Conservation (phyloP, 495 filamentous ascomycete genomes). For the Lineolata rhizophorae region DNA sequence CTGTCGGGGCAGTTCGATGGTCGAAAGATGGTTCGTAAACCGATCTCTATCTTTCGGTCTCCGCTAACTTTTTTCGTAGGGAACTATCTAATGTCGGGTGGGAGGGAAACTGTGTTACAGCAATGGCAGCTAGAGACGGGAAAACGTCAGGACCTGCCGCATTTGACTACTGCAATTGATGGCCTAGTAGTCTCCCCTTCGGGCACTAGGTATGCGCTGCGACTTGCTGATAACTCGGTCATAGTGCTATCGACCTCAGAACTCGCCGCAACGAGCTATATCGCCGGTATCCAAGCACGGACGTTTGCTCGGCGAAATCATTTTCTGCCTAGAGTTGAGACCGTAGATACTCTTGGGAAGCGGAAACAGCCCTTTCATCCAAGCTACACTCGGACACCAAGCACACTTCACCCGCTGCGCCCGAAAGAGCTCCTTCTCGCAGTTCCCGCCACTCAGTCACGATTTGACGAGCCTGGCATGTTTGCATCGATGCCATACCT, state of each 20-base stretch:
- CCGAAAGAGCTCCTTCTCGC: conserved; percentile 37
- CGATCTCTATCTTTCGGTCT: not conserved
- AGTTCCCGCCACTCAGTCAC: conserved; percentile 28
- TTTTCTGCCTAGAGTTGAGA: not conserved
- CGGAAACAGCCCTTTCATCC: not conserved
- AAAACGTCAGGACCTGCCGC: conserved; percentile 57
- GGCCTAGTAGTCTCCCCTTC: conserved; percentile 59
- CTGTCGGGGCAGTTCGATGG: conserved; percentile 65
- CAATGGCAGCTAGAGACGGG: conserved; percentile 90
- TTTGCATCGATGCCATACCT: conserved; percentile 29
- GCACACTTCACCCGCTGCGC: conserved; percentile 18
- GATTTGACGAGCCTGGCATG: conserved; percentile 13
- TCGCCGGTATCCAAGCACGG: conserved; percentile 56
- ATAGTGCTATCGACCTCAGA: conserved; percentile 80
- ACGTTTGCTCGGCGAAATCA: not conserved
- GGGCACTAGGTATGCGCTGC: conserved; percentile 60
- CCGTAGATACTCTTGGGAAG: not conserved
- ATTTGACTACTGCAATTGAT: conserved; percentile 65
- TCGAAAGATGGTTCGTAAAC: conserved; percentile 74
- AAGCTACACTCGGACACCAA: not conserved
- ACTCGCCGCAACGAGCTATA: conserved; percentile 52
- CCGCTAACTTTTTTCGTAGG: conserved; percentile 25
- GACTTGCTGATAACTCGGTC: conserved; percentile 72
- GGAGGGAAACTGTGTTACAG: conserved; percentile 71
- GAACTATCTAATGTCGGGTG: conserved; percentile 91